These are phyloP conservation scores for Claviceps sp. DNA, from an alignment of 2,329 filamentous ascomycete species.

Conservation along the genomic window DNA sequence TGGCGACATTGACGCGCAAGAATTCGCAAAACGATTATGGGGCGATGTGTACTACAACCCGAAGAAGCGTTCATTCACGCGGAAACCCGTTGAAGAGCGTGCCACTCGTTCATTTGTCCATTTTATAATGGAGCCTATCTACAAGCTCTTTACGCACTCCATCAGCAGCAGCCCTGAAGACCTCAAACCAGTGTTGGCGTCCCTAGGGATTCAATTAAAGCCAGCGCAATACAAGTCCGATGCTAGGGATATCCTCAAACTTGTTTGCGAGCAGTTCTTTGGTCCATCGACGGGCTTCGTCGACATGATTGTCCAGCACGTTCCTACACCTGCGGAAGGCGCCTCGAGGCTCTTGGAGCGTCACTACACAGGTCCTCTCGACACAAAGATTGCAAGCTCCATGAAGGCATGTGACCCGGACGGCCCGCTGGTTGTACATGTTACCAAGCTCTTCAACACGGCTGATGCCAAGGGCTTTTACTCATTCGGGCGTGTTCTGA, in stretches of 20 bases:
- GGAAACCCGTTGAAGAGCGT: constrained; percentile 69
- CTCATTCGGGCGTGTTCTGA: constrained; percentile 83
- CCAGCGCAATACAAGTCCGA: constrained; percentile 86
- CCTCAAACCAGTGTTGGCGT: constrained; percentile 63
- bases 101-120: constrained; percentile 82
- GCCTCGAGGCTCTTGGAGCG: constrained; percentile 64
- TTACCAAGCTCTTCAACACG: constrained; percentile 88
- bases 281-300: constrained; percentile 81
- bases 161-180: constrained; percentile 83
- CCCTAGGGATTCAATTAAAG: constrained; percentile 75
- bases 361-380: constrained; percentile 84
- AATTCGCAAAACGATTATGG: constrained; percentile 81
- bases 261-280: constrained; percentile 93
- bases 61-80: constrained; percentile 75
- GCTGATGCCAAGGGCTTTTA: constrained; percentile 84
- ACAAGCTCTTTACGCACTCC: constrained; percentile 92
- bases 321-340: constrained; percentile 75
- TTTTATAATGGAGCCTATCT: constrained; percentile 91
- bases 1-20: constrained; percentile 63
- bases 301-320: constrained; percentile 83
- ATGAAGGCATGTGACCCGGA: constrained; percentile 80
- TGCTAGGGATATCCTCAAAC: constrained; percentile 73
- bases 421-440: constrained; percentile 78
- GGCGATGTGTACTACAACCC: constrained; percentile 96
- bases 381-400: constrained; percentile 64